These are phyloP conservation scores for Saccharomycopsis fermentans DNA, from an alignment of 805 yeast genomes.

Conservation along the genomic window DNA sequence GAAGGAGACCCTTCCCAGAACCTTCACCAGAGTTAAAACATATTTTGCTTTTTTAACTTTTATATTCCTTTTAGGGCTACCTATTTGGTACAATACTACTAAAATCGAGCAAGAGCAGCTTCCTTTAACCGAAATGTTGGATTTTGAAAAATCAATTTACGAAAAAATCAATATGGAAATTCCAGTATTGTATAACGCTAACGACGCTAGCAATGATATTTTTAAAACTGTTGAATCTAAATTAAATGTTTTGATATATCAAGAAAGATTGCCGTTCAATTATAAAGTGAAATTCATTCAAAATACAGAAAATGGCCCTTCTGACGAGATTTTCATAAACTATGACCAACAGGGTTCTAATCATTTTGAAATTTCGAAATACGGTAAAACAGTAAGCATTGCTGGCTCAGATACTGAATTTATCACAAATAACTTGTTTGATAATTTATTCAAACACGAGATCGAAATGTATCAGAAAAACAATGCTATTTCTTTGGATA, in stretches of 20 bases:
- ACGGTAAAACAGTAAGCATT: not conserved
- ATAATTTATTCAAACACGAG: slow-evolving; percentile 26
- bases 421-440: slow-evolving; percentile 17
- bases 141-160: slow-evolving; percentile 24
- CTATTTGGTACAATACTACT: slow-evolving; percentile 53
- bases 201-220: slow-evolving; percentile 13
- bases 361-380: not conserved
- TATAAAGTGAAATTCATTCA: slow-evolving; percentile 21
- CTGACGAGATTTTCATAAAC: slow-evolving; percentile 16
- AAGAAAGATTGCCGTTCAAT: slow-evolving; percentile 22
- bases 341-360: not conserved
- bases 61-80: slow-evolving; percentile 37
- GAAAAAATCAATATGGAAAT: slow-evolving; percentile 26
- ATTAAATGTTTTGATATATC: slow-evolving; percentile 10
- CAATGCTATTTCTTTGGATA: slow-evolving; percentile 13
- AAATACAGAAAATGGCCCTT: slow-evolving; percentile 21
- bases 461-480: slow-evolving; percentile 18
- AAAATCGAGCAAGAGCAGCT: slow-evolving; percentile 52
- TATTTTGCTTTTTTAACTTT: slow-evolving; percentile 23
- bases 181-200: slow-evolving; percentile 34
- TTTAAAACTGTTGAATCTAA: slow-evolving; percentile 17
- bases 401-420: not conserved
- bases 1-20: slow-evolving; percentile 6
- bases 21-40: slow-evolving; percentile 19
- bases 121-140: slow-evolving; percentile 36